Percentiles rank a stretch among this genome's conserved stretches.
Conservation (phyloP, 306 rosid genomes). For the Acacia confusa region DNA sequence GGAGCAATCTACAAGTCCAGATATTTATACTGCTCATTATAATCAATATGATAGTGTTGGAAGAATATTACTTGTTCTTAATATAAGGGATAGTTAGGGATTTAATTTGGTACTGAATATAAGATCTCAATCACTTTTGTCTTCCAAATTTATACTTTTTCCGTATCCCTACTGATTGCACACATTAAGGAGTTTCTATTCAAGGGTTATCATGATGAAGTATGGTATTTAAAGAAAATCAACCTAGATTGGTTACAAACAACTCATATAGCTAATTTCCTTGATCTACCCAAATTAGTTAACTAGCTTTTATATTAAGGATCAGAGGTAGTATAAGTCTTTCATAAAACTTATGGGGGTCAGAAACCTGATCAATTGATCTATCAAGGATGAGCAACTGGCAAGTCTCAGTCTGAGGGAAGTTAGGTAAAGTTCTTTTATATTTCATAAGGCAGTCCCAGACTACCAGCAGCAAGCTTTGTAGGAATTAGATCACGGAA, state of each 20-base stretch:
- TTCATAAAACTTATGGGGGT: slow-evolving; percentile 40
- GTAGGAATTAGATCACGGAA: slow-evolving; percentile 90
- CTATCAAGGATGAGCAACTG: slow-evolving; percentile 94
- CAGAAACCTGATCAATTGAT: slow-evolving; percentile 89
- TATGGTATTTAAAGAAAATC: too few species aligned
- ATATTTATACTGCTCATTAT: slow-evolving; percentile 34
- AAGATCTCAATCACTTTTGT: too few species aligned
- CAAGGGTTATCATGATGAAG: too few species aligned
- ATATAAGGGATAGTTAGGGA: too few species aligned
- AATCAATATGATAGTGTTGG: slow-evolving; percentile 30
- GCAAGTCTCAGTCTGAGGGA: slow-evolving; percentile 91
- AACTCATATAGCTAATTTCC: too few species aligned
- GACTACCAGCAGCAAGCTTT: slow-evolving; percentile 90
- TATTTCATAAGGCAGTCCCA: slow-evolving; percentile 86
- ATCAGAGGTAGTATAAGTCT: not conserved
- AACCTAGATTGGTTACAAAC: too few species aligned
- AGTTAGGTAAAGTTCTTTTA: slow-evolving; percentile 68
- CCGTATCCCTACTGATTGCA: too few species aligned
- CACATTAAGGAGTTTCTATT: too few species aligned
- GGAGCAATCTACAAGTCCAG: slow-evolving; percentile 84
- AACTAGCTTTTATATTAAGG: too few species aligned
- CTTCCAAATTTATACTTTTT: too few species aligned
- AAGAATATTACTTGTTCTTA: slow-evolving; percentile 5
- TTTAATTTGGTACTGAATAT: too few species aligned
- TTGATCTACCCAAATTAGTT: too few species aligned